These are phyloP conservation scores for Leptographium galeiforme DNA, from an alignment of 2,329 filamentous ascomycete species.

Conservation along the genomic window DNA sequence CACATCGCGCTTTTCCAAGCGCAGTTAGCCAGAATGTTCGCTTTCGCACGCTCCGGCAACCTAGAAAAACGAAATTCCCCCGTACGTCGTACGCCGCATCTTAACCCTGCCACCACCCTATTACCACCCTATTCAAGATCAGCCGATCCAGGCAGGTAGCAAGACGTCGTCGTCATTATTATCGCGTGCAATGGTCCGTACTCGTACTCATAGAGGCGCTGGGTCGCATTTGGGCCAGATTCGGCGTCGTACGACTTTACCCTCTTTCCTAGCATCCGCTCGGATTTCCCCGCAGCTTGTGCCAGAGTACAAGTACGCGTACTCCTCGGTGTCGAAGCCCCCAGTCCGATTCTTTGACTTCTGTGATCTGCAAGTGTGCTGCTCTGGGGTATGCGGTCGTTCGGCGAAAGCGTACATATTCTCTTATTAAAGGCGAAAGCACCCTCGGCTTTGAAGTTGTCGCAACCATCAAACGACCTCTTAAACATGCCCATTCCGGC, in stretches of 20 bases:
- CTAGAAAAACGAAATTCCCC: neutral
- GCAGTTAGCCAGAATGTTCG: neutral
- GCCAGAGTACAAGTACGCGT: neutral
- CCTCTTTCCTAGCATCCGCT: too few species aligned
- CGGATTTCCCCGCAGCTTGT: neutral
- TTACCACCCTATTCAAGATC: neutral
- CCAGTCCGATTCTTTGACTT: neutral
- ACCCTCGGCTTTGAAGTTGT: too few species aligned
- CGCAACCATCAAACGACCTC: neutral
- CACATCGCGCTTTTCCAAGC: neutral
- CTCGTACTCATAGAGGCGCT: neutral
- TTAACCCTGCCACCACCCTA: neutral
- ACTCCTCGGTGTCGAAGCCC: neutral
- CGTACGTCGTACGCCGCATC: neutral
- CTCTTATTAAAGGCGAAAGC: too few species aligned
- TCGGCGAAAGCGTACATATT: too few species aligned
- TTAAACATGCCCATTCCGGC: neutral
- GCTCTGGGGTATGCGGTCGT: too few species aligned
- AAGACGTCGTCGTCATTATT: neutral
- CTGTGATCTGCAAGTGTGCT: too few species aligned
- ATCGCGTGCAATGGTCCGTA: neutral
- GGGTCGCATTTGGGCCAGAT: too few species aligned
- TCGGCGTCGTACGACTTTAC: too few species aligned
- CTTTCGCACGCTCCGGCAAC: neutral
- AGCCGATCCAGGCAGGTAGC: neutral